Evolutionary conservation across 768 basidiomycete genomes (phyloP).

Genomic region (Boletus rubropictus): DNA sequence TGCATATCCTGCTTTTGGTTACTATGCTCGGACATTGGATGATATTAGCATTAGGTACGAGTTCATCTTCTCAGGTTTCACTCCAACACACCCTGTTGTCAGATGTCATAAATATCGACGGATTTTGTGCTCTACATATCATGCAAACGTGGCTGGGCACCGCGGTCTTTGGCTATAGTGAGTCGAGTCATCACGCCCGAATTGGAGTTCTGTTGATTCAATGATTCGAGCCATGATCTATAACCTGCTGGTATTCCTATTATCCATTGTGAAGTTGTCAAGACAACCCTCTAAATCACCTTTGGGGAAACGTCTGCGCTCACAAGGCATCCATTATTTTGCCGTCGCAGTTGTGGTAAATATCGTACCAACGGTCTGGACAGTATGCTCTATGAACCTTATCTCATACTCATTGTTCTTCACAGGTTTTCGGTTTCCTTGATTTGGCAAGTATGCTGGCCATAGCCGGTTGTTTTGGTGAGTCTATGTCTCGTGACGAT

Average conservation of each 20-base stretch:
- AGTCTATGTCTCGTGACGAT: neutral
- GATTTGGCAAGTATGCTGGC: constrained; percentile 3
- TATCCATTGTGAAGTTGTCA: constrained; percentile 16
- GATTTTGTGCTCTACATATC: too few relatives aligned
- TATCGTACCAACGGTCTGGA: constrained; percentile 9
- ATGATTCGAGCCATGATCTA: constrained; percentile 9
- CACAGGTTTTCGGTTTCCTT: constrained; percentile 10
- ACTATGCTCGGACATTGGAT: constrained; percentile 18
- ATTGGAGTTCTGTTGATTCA: neutral
- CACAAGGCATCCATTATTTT: constrained; percentile 18
- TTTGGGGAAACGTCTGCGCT: constrained; percentile 11
- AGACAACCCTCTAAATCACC: constrained; percentile 6
- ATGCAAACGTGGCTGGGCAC: too few relatives aligned
- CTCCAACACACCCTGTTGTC: too few relatives aligned
- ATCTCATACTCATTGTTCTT: neutral
- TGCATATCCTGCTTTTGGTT: constrained; percentile 11
- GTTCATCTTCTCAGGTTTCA: neutral
- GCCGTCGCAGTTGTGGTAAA: constrained; percentile 10
- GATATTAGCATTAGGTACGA: constrained; percentile 10
- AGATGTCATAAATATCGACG: neutral
- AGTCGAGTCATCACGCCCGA: neutral
- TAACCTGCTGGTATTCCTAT: constrained; percentile 17
- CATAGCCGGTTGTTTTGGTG: constrained; percentile 1
- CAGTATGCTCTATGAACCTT: too few relatives aligned
- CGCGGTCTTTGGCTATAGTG: too few relatives aligned